Base-by-base conservation (phyloP, 140 eudicot genomes). In the Erigeron philadelphicus region DNA sequence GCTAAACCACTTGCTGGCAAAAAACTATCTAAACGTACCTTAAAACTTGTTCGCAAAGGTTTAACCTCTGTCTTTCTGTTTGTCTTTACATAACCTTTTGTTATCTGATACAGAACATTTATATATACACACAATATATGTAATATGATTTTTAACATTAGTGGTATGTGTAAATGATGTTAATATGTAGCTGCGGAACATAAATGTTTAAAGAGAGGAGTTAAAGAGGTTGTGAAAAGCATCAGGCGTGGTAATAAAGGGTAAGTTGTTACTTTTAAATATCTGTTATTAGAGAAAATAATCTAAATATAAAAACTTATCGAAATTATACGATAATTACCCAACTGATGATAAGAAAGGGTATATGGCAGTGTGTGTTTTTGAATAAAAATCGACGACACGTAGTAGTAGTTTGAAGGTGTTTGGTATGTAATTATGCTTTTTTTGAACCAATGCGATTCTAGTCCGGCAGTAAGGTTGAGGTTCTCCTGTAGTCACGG, bases 1-100 rank as follows among this genome's bases (percentile, higher is more conserved):
- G 98, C 98, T 43, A 86, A 89, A 72, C 98, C 98, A 11, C 88
- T 93, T 3, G 98, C 98, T 58, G 96, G 95, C 31, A 92, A 92
- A 65, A 92, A 88, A 31, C 98, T 92, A 64, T 77, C 81, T 80
- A 92, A 92, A 54, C 92, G 92, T 42, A 80, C 96, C 64, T 84
- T 88, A 52, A 92, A 92, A 57, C 98, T 92, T 70, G 92, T 92
- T 8, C 95, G 95, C 72, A 81, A 83, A 81, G 98, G 98, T 90
- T 23, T 42, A 3, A 3, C 17, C 15, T 52, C 8, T 15, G 0
- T 15, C 8, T 5, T 1, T 15, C 19, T 52, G 23, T 52, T 4
- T 31, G 38, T 31, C 38, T 1, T 2, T 2, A 31, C 38, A 21
- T 21, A 21, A 21, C 25, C 25, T 21, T 21, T 21, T 21, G 25